phyloP scores from a whole-genome alignment of 1,284 basidiomycete genomes.

The Cutaneotrichosporon sp. region DNA sequence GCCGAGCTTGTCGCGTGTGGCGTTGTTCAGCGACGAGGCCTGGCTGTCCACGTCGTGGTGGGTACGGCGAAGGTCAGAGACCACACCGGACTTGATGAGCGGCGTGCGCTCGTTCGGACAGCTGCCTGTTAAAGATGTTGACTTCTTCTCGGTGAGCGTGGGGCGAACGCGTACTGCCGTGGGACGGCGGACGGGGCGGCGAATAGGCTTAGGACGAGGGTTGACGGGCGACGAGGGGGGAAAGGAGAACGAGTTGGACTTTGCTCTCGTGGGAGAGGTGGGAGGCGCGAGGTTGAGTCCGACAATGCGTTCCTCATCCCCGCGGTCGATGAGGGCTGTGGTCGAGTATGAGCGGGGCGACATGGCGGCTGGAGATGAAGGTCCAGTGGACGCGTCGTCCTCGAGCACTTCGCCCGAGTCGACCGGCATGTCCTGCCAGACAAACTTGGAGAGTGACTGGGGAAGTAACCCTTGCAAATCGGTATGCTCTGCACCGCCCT shows the following conservation, averaged over 20 bases:
- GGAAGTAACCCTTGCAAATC: conserved; percentile 46
- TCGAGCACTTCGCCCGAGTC: not conserved
- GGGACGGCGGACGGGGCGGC: conserved; percentile 35
- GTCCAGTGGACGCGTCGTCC: not conserved
- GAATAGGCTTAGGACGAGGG: conserved; percentile 4
- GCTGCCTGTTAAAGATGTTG: not conserved
- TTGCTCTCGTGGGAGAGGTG: not conserved
- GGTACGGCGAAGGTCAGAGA: conserved; percentile 38
- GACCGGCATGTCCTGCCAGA: conserved; percentile 4
- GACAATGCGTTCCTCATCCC: conserved; percentile 20
- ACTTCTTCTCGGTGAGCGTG: not conserved
- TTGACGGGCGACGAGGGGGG: conserved; percentile 4
- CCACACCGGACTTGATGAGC: conserved; percentile 49
- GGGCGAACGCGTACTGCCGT: conserved; percentile 39
- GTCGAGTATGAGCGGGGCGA: conserved; percentile 18
- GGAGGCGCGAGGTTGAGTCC: conserved; percentile 15
- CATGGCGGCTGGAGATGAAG: not conserved
- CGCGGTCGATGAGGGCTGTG: not conserved
- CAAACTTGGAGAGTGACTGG: conserved; percentile 32
- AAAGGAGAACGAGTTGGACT: conserved; percentile 6
- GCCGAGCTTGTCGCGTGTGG: conserved; percentile 30
- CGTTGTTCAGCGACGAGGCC: conserved; percentile 10
- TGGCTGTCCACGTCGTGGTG: conserved; percentile 22
- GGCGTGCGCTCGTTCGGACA: conserved; percentile 39
- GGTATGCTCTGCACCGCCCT: conserved; percentile 48